Evolutionary conservation across 768 basidiomycete genomes (phyloP), one percentile per base, ranked within the genome.

Genomic region (Agaricus subrufescens): DNA sequence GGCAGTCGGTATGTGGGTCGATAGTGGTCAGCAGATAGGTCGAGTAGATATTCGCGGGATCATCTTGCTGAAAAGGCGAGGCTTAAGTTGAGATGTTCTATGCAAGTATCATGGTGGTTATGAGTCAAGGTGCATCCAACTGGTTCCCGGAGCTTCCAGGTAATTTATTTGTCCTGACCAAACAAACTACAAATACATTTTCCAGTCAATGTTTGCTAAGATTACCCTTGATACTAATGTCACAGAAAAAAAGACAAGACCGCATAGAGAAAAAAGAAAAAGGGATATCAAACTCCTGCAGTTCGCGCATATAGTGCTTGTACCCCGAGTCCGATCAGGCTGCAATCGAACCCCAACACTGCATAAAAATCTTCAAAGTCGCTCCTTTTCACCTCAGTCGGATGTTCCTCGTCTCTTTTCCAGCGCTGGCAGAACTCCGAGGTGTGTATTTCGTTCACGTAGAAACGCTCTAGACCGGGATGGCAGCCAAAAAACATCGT

Each of bases 11-110:
- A 26, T 26, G 40, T 9, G 2, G 40, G 40, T 56, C 40, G 29
- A 30, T 46, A 37, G 57, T 46, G n/a, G 3, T 27, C 14, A 39
- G 29, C 23, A 48, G 12, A n/a, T 23, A 39, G 46, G 46, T 56
- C 39, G 55, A 40, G 15, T 42, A 45, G 58, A 56, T 69, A 70
- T 70, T 67, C 68, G 69, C 58, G 68, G 63, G 50, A 68, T 67
- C 69, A 70, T 70, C 58, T 60, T 64, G 50, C 26, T 34, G n/a
- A 10, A 50, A 15, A 19, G 46, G 30, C 47, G 29, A 10, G 31
- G 11, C 37, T 49, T 39, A 30, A 3, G 19, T 49, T 54, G 53
- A 34, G 54, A 38, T 23, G 29, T 56, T 42, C 47, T 56, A 56
- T 23, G 40, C 40, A 23, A 39, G 11, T 40, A 49, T 27, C 54